Percentiles rank a stretch among this genome's conserved stretches.
These are phyloP conservation scores for Ambrosia trifida DNA, from an alignment of 129 eudicot species.

Conservation along the genomic window DNA sequence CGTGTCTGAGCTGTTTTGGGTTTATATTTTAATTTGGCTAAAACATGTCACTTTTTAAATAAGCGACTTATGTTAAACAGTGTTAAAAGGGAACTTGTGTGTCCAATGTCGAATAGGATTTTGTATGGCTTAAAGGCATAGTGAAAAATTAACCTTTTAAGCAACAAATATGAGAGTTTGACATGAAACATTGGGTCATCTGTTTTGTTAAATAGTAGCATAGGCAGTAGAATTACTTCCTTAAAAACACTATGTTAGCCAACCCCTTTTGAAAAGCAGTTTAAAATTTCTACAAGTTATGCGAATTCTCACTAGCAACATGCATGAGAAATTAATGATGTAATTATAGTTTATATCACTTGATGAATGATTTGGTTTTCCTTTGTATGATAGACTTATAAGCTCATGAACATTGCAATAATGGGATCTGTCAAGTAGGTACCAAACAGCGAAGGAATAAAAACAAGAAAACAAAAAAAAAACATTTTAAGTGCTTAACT, in stretches of 20 bases:
- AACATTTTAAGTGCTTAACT: slow-evolving; percentile 17
- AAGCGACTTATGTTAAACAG: background rate
- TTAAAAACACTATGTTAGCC: background rate
- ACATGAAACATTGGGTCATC: slow-evolving; percentile 6
- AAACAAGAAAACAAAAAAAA: slow-evolving; percentile 17
- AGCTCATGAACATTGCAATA: slow-evolving; percentile 18
- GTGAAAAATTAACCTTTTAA: background rate
- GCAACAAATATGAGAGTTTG: slow-evolving; percentile 17
- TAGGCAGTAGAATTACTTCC: background rate
- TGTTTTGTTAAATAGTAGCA: slow-evolving; percentile 1
- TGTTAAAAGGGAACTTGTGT: slow-evolving; percentile 20
- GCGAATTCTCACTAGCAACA: slow-evolving; percentile 13
- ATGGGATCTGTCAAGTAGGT: slow-evolving; percentile 28
- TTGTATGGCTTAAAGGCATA: background rate
- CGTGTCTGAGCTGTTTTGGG: too few species aligned
- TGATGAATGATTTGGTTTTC: slow-evolving; percentile 17
- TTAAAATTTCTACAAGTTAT: background rate
- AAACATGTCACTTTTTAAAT: too few species aligned
- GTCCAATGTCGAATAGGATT: slow-evolving; percentile 2
- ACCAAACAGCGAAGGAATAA: slow-evolving; percentile 23
- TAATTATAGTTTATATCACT: background rate
- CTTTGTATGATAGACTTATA: slow-evolving; percentile 9
- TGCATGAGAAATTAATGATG: slow-evolving; percentile 12
- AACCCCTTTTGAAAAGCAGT: background rate
- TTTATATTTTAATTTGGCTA: too few species aligned